Conservation (phyloP, 164 flowering plant species). For the Nelumbo lutea region DNA sequence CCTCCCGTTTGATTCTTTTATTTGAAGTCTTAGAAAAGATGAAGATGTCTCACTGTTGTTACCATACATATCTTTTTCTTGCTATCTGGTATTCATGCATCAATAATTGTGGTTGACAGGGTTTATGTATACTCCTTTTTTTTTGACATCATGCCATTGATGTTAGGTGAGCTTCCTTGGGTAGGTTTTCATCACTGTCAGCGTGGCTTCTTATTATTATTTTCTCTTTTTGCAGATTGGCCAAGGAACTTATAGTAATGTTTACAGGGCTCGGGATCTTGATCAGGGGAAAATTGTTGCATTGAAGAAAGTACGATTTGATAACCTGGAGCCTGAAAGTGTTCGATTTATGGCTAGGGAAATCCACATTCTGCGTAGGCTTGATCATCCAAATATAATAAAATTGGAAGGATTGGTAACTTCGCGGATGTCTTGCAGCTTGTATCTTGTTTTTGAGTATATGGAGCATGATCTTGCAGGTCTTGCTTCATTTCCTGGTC, state of each 20-base stretch:
- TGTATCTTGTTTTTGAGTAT: conserved; percentile 92
- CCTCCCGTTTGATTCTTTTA: too few species aligned
- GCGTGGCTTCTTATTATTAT: conserved; percentile 3
- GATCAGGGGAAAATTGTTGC: conserved; percentile 90
- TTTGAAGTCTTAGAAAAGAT: too few species aligned
- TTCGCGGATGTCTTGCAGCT: conserved; percentile 85
- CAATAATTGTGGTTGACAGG: neutral
- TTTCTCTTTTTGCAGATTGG: conserved; percentile 65
- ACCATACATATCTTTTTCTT: too few species aligned
- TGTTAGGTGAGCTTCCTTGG: neutral
- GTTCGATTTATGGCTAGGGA: conserved; percentile 98
- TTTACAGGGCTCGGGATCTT: conserved; percentile 87
- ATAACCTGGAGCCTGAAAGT: conserved; percentile 89
- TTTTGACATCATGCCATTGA: neutral
- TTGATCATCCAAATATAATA: conserved; percentile 90
- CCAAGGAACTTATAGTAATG: conserved; percentile 94
- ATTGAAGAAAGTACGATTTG: conserved; percentile 90
- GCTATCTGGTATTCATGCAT: too few species aligned
- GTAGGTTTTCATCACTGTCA: neutral
- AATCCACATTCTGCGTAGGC: conserved; percentile 77
- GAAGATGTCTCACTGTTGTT: too few species aligned
- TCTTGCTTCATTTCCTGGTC: conserved; percentile 69
- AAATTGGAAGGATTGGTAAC: conserved; percentile 88
- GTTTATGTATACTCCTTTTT: neutral
- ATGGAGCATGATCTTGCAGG: conserved; percentile 98